Evolutionary conservation across 192 early-diverging fungal species (phyloP), one percentile per base, ranked within the genome.

Genomic region (Rhizoclosmatium globosum): DNA sequence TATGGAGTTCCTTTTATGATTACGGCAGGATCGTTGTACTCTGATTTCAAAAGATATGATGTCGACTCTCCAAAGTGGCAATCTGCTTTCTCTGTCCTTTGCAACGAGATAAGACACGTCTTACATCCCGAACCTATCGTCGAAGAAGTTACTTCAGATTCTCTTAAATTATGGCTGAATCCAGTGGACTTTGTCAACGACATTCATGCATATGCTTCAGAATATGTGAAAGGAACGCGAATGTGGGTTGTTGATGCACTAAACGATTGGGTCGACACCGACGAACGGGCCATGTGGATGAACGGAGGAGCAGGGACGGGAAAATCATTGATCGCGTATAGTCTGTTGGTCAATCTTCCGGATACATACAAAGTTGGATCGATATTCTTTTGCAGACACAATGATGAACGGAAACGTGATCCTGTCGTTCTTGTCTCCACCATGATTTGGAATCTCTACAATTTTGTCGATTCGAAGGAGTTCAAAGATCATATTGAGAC

Each of bases 311-410:
- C 31, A 31, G 31, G 31, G 0, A 31, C 31, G 31, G 31, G 74
- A 44, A 76, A 76, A 48, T 67, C 60, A 47, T 38, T 80, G 43
- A 80, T 80, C 56, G 15, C 68, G 11, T 76, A 31, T 23, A n/a
- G 31, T 15, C n/a, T 76, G 2, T 43, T 19, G 3, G 17, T 9
- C 9, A 1, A 69, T 2, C 79, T 61, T 19, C 81, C 77, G 43
- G 13, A 60, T 19, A 19, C 47, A 39, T 61, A 82, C 62, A 21
- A 31, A 46, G 56, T 82, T 31, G 79, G 79, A 41, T 76, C 61
- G 11, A n/a, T 68, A 2, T 82, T 82, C 56, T 82, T 82, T 64
- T 79, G 78, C 72, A 62, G 74, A 45, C 72, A 77, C 66, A 62
- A 80, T 47, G 79, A 80, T 62, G 47, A 66, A 15, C 42, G 77